phyloP scores from a whole-genome alignment of 805 yeast species.

The Schwanniomyces vanrijiae region DNA sequence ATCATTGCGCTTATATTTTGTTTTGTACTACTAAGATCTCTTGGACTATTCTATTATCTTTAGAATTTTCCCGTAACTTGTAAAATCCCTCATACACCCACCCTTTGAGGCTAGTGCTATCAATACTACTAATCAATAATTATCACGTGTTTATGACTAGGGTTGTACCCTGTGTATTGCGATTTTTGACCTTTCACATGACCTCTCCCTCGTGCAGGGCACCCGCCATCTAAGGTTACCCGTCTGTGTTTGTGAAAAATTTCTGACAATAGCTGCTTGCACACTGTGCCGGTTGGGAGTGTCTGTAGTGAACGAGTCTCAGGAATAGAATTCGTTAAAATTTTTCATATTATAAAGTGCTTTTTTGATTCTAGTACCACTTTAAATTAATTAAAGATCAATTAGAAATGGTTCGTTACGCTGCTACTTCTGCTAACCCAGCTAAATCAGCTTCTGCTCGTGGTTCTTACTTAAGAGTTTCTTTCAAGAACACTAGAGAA shows the following conservation, averaged over 20 bases:
- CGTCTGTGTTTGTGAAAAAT: background rate
- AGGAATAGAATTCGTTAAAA: conserved; percentile 1
- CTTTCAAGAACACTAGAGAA: conserved; percentile 99
- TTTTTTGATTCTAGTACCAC: background rate
- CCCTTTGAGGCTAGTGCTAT: background rate
- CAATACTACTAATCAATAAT: too few species aligned
- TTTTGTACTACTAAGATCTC: too few species aligned
- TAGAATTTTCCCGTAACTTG: too few species aligned
- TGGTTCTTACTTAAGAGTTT: conserved; percentile 98
- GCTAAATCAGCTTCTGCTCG: conserved; percentile 99
- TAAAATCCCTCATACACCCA: too few species aligned
- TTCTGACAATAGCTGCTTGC: background rate
- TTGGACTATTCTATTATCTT: too few species aligned
- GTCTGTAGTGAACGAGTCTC: background rate
- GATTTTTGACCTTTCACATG: background rate
- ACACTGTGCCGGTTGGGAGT: background rate
- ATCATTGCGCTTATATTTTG: too few species aligned
- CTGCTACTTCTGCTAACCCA: conserved; percentile 98
- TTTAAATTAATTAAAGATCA: conserved; percentile 6
- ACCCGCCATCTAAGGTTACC: background rate
- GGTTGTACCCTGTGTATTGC: background rate
- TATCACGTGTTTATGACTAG: background rate
- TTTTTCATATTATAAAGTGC: conserved; percentile 1
- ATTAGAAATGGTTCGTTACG: conserved; percentile 94
- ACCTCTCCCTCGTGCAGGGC: background rate